Conservation (phyloP, 805 yeast species). For the Schwanniomyces pseudopolymorphus region DNA sequence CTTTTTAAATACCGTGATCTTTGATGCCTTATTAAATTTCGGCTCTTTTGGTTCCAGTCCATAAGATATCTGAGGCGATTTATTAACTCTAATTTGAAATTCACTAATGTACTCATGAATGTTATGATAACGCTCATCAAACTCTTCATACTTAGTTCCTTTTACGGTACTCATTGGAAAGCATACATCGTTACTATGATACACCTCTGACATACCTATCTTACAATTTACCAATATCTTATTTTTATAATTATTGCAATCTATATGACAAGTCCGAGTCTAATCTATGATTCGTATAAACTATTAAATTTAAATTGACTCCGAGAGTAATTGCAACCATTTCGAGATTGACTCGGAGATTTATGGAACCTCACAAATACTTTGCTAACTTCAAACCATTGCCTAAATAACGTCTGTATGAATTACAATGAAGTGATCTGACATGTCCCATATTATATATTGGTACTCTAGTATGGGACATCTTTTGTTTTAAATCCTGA, state of each 20-base stretch:
- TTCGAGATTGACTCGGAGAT: neutral
- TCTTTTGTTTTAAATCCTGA: neutral
- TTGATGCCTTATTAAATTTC: neutral
- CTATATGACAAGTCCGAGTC: neutral
- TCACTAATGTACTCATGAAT: conserved; percentile 19
- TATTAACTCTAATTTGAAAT: conserved; percentile 16
- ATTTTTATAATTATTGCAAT: neutral
- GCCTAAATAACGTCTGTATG: neutral
- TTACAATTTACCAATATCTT: neutral
- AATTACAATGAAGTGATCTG: neutral
- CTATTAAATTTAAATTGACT: neutral
- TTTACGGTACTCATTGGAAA: neutral
- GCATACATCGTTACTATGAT: neutral
- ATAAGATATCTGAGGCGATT: neutral
- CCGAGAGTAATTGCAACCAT: neutral
- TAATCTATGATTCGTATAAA: neutral
- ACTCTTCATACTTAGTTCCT: neutral
- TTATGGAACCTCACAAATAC: neutral
- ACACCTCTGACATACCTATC: neutral
- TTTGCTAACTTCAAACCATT: neutral
- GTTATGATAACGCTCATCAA: conserved; percentile 4
- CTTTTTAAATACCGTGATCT: conserved; percentile 28
- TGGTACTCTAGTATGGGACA: neutral
- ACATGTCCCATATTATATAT: neutral
- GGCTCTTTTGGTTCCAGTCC: neutral